Conservation (phyloP, 228 moss, liverwort and hornwort species). For the Sphagnum magellanicum region DNA sequence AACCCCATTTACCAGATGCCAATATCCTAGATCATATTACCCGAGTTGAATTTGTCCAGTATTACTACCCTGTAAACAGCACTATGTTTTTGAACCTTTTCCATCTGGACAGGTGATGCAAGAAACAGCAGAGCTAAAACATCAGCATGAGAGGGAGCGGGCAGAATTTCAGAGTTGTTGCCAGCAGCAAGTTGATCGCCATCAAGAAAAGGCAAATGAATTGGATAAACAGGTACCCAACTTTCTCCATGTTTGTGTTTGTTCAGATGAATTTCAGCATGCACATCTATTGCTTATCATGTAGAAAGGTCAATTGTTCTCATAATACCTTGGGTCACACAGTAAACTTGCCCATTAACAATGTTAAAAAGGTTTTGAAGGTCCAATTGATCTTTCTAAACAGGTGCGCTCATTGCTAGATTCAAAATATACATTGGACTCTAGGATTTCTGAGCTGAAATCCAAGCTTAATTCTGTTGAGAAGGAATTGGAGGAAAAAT, state of each 20-base stretch:
- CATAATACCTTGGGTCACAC: too few relatives aligned
- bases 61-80: too few relatives aligned
- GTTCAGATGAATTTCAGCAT: too few relatives aligned
- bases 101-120: conserved; percentile 50
- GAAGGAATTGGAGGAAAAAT: conserved; percentile 72
- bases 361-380: too few relatives aligned
- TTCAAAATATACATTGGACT: conserved; percentile 76
- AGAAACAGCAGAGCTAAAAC: conserved; percentile 79
- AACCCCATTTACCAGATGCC: too few relatives aligned
- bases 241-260: too few relatives aligned
- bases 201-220: conserved; percentile 75
- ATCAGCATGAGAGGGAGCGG: conserved; percentile 71
- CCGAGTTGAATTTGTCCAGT: too few relatives aligned
- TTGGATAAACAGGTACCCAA: conserved; percentile 69
- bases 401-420: conserved; percentile 82
- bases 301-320: too few relatives aligned
- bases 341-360: too few relatives aligned
- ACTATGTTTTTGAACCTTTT: too few relatives aligned
- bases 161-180: conserved; percentile 67
- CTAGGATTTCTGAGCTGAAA: conserved; percentile 68
- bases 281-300: too few relatives aligned
- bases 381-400: background rate
- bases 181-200: conserved; percentile 72
- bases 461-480: conserved; percentile 70
- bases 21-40: too few relatives aligned